A percentile compares a stretch with the other conserved stretches of the same genome.
Evolutionary conservation across 495 filamentous ascomycete genomes (phyloP).

Genomic region (Halenospora varia): DNA sequence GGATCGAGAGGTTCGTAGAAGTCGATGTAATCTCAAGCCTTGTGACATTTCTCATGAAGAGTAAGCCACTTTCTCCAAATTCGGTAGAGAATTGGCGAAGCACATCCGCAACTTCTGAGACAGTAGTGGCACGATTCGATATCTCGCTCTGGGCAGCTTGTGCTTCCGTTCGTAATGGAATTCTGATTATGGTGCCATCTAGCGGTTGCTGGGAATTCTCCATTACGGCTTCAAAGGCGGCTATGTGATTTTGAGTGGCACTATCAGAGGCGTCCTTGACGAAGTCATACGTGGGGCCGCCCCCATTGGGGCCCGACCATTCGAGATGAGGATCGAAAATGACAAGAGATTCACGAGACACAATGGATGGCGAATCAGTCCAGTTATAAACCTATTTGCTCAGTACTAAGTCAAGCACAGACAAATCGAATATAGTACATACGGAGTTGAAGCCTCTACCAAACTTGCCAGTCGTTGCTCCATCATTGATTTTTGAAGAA

Average conservation of each 20-base stretch:
- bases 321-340: conserved; percentile 38
- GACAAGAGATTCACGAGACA: conserved; percentile 31
- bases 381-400: conserved; percentile 37
- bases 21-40: conserved; percentile 28
- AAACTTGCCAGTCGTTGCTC: conserved; percentile 36
- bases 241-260: conserved; percentile 34
- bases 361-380: conserved; percentile 39
- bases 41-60: conserved; percentile 36
- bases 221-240: conserved; percentile 27
- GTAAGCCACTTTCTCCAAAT: conserved; percentile 28
- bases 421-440: conserved; percentile 3
- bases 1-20: conserved; percentile 21
- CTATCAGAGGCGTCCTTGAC: conserved; percentile 20
- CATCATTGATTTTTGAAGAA: conserved; percentile 27
- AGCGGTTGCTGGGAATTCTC: conserved; percentile 12
- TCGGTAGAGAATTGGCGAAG: conserved; percentile 30
- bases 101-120: conserved; percentile 27
- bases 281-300: no score
- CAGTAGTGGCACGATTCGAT: conserved; percentile 19
- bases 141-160: conserved; percentile 32
- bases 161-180: conserved; percentile 33
- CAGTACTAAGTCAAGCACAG: background rate
- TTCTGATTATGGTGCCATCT: conserved; percentile 37
- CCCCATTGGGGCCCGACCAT: conserved; percentile 37
- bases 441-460: conserved; percentile 40